A percentile compares a stretch with the other conserved stretches of the same genome.
These are phyloP conservation scores for Favolaschia claudopus DNA, from an alignment of 768 basidiomycete species.

Conservation along the genomic window DNA sequence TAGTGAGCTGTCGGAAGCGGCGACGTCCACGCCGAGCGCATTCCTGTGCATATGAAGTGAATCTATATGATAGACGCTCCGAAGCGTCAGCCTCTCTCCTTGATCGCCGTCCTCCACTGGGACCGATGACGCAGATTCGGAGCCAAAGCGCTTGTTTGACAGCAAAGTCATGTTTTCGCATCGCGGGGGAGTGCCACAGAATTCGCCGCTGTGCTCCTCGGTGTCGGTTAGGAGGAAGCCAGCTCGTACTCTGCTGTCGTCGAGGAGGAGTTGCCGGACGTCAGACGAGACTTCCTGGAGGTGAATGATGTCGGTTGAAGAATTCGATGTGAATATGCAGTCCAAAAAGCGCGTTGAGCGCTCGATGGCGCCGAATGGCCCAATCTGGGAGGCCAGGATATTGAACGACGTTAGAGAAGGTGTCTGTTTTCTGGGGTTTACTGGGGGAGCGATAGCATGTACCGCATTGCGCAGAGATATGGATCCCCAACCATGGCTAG, in stretches of 20 bases:
- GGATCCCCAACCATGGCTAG: not conserved
- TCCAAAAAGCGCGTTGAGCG: constrained; percentile 44
- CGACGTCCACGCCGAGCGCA: constrained; percentile 47
- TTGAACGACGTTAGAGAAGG: constrained; percentile 47
- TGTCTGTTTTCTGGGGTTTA: not conserved
- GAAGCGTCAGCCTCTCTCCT: constrained; percentile 38
- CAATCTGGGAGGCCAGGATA: constrained; percentile 45
- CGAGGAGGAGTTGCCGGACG: constrained; percentile 41
- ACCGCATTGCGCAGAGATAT: not conserved
- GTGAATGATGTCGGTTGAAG: constrained; percentile 44
- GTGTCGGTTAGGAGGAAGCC: constrained; percentile 45
- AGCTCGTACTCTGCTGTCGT: constrained; percentile 41
- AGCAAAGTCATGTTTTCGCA: constrained; percentile 46
- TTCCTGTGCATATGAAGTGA: constrained; percentile 45
- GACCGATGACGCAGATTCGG: constrained; percentile 23
- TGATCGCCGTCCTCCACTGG: constrained; percentile 32
- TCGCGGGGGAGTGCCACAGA: constrained; percentile 40
- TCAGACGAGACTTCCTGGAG: constrained; percentile 47
- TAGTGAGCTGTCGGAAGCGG: constrained; percentile 32
- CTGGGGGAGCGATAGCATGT: not conserved
- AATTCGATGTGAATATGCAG: constrained; percentile 40
- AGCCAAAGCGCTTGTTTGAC: constrained; percentile 41
- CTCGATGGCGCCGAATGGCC: constrained; percentile 35
- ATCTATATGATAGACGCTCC: constrained; percentile 34
- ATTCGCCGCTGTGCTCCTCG: constrained; percentile 43